These are phyloP conservation scores for Xanthoceras sorbifolium DNA, from an alignment of 345 rosid genomes.

Conservation along the genomic window DNA sequence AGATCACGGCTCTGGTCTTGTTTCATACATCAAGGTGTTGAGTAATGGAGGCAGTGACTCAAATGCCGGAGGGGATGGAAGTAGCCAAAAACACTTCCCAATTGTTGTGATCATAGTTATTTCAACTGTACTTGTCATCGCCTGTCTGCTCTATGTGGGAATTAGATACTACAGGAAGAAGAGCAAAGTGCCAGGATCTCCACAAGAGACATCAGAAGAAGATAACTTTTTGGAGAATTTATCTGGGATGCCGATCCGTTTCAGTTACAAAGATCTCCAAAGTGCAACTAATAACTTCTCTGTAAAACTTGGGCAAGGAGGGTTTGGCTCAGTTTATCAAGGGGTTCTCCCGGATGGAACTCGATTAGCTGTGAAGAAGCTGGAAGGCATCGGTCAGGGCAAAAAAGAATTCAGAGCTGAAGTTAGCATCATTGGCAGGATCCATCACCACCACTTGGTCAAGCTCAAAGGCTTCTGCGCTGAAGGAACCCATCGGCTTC, in stretches of 20 bases:
- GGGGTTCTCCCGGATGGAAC: slow-evolving; percentile 81
- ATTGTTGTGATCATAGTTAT: slow-evolving; percentile 53
- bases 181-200: slow-evolving; percentile 41
- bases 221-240: slow-evolving; percentile 71
- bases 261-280: slow-evolving; percentile 75
- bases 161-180: slow-evolving; percentile 43
- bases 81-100: slow-evolving; percentile 45
- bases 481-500: slow-evolving; percentile 82
- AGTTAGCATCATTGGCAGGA: slow-evolving; percentile 87
- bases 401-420: slow-evolving; percentile 96
- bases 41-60: slow-evolving; percentile 21
- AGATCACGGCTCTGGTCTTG: slow-evolving; percentile 34
- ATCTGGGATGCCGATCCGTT: slow-evolving; percentile 83
- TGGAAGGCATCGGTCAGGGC: slow-evolving; percentile 95
- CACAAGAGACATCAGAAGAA: slow-evolving; percentile 61
- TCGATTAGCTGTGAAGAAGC: slow-evolving; percentile 84
- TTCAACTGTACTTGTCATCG: slow-evolving; percentile 50
- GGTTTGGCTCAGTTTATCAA: slow-evolving; percentile 88
- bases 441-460: slow-evolving; percentile 90
- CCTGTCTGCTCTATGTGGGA: slow-evolving; percentile 50
- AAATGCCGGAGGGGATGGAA: slow-evolving; percentile 33
- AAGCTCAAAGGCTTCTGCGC: slow-evolving; percentile 86
- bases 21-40: slow-evolving; percentile 64
- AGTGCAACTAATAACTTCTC: slow-evolving; percentile 76
- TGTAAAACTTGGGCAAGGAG: slow-evolving; percentile 88